Percentiles rank a stretch among this genome's conserved stretches.
These are phyloP conservation scores for Rhodotorula sp. DNA, from an alignment of 1,284 basidiomycete species.

Conservation along the genomic window DNA sequence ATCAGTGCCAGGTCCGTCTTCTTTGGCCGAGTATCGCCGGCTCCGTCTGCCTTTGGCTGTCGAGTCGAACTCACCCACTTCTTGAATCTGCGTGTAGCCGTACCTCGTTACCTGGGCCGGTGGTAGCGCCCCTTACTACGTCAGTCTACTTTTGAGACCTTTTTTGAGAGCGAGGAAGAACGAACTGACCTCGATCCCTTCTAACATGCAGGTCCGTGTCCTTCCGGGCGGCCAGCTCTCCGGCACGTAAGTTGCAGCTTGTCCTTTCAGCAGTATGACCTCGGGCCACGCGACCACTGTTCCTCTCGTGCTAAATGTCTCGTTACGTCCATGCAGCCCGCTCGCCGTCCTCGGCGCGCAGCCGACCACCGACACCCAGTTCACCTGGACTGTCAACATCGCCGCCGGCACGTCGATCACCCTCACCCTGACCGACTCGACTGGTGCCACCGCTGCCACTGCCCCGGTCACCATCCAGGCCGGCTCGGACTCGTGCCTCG, in stretches of 20 bases:
- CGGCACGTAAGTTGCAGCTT: neutral
- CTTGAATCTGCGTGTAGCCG: neutral
- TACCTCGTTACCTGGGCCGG: slow-evolving; percentile 23
- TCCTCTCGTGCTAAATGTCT: neutral
- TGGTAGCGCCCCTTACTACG: slow-evolving; percentile 37
- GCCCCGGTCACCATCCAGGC: slow-evolving; percentile 15
- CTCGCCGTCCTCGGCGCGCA: slow-evolving; percentile 15
- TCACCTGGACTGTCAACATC: slow-evolving; percentile 47
- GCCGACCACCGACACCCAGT: slow-evolving; percentile 8
- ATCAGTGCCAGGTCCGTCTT: slow-evolving; percentile 5
- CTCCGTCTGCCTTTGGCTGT: neutral
- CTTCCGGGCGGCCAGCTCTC: slow-evolving; percentile 29
- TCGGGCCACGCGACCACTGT: no score
- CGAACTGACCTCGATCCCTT: neutral
- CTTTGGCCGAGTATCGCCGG: no score
- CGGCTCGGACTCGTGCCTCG: slow-evolving; percentile 6
- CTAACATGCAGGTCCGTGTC: slow-evolving; percentile 15
- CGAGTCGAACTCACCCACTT: neutral
- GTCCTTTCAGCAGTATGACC: neutral
- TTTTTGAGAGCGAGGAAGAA: no score
- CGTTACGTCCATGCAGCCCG: neutral
- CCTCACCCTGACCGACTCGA: slow-evolving; percentile 45
- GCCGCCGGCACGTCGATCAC: slow-evolving; percentile 46
- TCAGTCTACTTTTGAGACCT: neutral
- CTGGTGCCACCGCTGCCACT: slow-evolving; percentile 27